phyloP scores from a whole-genome alignment of 2,329 filamentous ascomycete genomes.

The Emergomyces orientalis region DNA sequence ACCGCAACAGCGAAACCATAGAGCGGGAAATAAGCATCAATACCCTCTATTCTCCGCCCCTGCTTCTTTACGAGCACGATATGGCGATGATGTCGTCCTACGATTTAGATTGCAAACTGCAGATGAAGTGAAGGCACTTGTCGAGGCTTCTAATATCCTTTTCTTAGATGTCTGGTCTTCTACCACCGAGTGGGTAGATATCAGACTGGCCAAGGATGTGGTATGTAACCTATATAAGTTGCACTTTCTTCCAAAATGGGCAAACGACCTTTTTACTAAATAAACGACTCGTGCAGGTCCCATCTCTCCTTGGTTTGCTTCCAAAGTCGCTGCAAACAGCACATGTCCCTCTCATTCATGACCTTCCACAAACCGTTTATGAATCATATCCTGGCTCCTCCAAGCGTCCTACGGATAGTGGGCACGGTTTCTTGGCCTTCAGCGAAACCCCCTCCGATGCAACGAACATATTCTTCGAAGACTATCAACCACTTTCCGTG shows the following conservation, averaged over 20 bases:
- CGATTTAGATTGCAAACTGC: conserved; percentile 66
- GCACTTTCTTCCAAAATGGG: conserved; percentile 1
- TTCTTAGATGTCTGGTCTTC: conserved; percentile 89
- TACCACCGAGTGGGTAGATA: conserved; percentile 71
- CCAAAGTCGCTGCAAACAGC: conserved; percentile 62
- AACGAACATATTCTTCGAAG: conserved; percentile 71
- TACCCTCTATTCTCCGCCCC: conserved; percentile 23
- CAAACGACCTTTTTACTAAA: conserved; percentile 3
- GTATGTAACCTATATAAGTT: conserved; percentile 38
- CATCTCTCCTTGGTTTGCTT: conserved; percentile 68
- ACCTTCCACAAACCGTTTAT: conserved; percentile 67
- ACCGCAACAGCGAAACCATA: conserved; percentile 20
- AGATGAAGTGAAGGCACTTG: conserved; percentile 60
- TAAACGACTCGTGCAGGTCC: conserved; percentile 39
- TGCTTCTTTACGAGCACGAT: conserved; percentile 42
- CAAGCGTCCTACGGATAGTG: conserved; percentile 19
- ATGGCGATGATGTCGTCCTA: conserved; percentile 75
- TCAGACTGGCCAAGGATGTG: conserved; percentile 66
- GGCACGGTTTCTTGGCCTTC: conserved; percentile 25
- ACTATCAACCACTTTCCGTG: conserved; percentile 82
- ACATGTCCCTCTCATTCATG: conserved; percentile 67
- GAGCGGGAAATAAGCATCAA: conserved; percentile 12
- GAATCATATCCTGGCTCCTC: conserved; percentile 57
- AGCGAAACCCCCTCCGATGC: conserved; percentile 26
- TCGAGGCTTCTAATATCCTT: conserved; percentile 63